These are phyloP conservation scores for Fusarium virguliforme DNA, from an alignment of 2,329 filamentous ascomycete genomes.

Conservation along the genomic window DNA sequence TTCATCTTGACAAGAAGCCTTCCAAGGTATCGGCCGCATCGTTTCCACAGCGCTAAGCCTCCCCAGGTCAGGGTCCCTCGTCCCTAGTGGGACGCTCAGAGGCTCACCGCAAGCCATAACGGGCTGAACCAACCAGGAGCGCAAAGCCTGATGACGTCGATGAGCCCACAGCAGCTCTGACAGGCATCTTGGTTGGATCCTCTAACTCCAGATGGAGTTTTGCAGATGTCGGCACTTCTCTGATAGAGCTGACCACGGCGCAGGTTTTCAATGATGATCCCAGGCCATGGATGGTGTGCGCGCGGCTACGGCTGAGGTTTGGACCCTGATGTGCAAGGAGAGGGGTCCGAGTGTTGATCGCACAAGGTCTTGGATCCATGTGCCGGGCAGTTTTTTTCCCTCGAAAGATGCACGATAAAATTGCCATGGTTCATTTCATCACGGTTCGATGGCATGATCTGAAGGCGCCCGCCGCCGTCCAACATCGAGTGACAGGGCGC, in stretches of 20 bases:
- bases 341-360: slow-evolving; percentile 27
- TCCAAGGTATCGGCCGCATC: slow-evolving; percentile 43
- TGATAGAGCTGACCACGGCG: slow-evolving; percentile 16
- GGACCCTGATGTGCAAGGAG: slow-evolving; percentile 46
- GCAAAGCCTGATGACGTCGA: slow-evolving; percentile 46
- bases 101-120: slow-evolving; percentile 42
- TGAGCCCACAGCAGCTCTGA: slow-evolving; percentile 30
- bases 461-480: slow-evolving; percentile 29
- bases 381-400: slow-evolving; percentile 11
- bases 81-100: slow-evolving; percentile 32
- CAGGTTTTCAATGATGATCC: slow-evolving; percentile 25
- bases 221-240: slow-evolving; percentile 38
- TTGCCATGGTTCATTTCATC: slow-evolving; percentile 24
- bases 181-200: slow-evolving; percentile 29
- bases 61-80: slow-evolving; percentile 35
- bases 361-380: slow-evolving; percentile 24
- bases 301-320: slow-evolving; percentile 32
- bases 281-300: slow-evolving; percentile 11
- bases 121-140: slow-evolving; percentile 38
- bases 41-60: slow-evolving; percentile 42
- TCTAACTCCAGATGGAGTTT: slow-evolving; percentile 15
- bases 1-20: slow-evolving; percentile 43
- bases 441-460: slow-evolving; percentile 45
- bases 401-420: slow-evolving; percentile 29
- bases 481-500: slow-evolving; percentile 15